Percentiles rank a stretch among this genome's conserved stretches.
Conservation (phyloP, 257 asterid species). For the Osmanthus fragrans region DNA sequence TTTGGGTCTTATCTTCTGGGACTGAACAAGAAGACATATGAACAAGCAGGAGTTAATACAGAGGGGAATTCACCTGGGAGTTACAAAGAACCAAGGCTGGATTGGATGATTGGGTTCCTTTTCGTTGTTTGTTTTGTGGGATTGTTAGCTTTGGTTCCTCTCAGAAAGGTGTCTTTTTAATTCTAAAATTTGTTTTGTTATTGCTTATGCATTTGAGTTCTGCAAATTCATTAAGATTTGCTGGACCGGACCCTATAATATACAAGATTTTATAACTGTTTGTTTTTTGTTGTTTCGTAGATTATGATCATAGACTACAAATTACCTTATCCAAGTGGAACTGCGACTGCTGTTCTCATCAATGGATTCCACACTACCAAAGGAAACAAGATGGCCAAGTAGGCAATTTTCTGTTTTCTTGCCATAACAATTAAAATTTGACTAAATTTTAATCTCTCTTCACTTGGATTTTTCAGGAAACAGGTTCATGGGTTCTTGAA, state of each 20-base stretch:
- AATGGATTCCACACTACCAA: constrained; percentile 67
- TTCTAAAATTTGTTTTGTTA: too few relatives aligned
- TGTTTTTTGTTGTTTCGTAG: constrained; percentile 29
- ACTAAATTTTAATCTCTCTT: background rate
- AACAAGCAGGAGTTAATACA: constrained; percentile 61
- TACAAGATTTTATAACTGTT: background rate
- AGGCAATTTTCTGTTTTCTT: constrained; percentile 18
- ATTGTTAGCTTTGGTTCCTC: constrained; percentile 66
- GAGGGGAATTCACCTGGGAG: constrained; percentile 56
- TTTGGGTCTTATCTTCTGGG: constrained; percentile 69
- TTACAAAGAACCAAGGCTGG: constrained; percentile 52
- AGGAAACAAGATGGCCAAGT: constrained; percentile 66
- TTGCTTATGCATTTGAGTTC: too few relatives aligned
- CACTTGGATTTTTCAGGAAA: constrained; percentile 47
- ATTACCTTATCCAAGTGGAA: constrained; percentile 65
- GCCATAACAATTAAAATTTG: background rate
- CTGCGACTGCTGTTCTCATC: constrained; percentile 77
- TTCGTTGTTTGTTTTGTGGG: constrained; percentile 67
- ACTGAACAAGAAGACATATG: constrained; percentile 54
- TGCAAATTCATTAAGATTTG: background rate
- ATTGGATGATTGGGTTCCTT: constrained; percentile 77
- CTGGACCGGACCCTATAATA: background rate
- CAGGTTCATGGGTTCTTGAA: constrained; percentile 77
- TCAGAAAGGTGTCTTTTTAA: constrained; percentile 48
- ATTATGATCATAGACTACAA: constrained; percentile 62